Evolutionary conservation across 2,329 filamentous ascomycete genomes (phyloP), one percentile per base, ranked within the genome.

Genomic region (Neofusicoccum sp.): DNA sequence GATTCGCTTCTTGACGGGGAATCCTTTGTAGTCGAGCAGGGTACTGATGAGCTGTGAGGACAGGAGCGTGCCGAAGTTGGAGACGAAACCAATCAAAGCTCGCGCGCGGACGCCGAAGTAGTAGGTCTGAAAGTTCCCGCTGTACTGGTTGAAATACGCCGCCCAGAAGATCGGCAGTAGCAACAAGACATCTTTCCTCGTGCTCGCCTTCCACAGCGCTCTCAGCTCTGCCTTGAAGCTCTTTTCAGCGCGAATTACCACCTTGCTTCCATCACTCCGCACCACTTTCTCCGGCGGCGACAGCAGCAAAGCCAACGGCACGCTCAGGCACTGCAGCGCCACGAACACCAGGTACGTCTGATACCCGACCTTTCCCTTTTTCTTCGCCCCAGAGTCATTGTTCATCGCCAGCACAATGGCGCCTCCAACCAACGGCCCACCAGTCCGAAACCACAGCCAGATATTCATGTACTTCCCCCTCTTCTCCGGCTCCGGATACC

Each of bases 371-470:
- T 73, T 73, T 34, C 73, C 74, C 52, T 73, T 73, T 58, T 68
- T 68, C 47, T 71, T 71, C n/a, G 69, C 67, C 1, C 63, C 58
- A 3, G 66, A 68, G 56, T 64, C 71, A 68, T 75, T 66, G 63
- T 83, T 83, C 22, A 83, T 70, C 1, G 70, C 79, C 16, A 84
- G 71, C 0, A 80, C 77, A 50, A 84, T 80, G 0, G 78, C 74
- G 16, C 80, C 80, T 9, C 81, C 81, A 0, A 83, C 63, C 0
- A 84, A 71, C 48, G 80, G 82, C 0, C 83, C 83, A 2, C 79
- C 77, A 0, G 78, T 83, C 6, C 83, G 76, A 66, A 83, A 84
- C 77, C 79, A 82, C 2, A 81, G 72, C 80, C 79, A 80, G 65
- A 80, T 78, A 43, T 79, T 79, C 71, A 81, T 76, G 62, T 82